Conservation (phyloP, 257 asterid species). For the Ballota nigra region DNA sequence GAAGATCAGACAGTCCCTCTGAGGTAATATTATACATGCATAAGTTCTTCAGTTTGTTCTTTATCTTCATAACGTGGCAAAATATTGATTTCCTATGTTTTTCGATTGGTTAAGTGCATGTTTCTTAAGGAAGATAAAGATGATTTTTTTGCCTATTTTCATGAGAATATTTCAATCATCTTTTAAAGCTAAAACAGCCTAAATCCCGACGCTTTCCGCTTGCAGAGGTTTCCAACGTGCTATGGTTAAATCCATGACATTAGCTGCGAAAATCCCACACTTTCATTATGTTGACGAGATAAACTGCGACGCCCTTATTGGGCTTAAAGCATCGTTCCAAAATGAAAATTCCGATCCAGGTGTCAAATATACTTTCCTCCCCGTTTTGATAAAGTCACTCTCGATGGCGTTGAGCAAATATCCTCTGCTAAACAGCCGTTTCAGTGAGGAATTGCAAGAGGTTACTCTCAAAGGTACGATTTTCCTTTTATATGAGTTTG, state of each 20-base stretch:
- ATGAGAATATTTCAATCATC: background rate
- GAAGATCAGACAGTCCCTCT: constrained; percentile 63
- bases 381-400: constrained; percentile 73
- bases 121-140: background rate
- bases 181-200: background rate
- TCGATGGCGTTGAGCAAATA: constrained; percentile 72
- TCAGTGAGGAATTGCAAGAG: constrained; percentile 68
- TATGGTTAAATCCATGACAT: constrained; percentile 85
- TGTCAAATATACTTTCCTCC: constrained; percentile 80
- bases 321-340: constrained; percentile 74
- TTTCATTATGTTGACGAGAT: constrained; percentile 92
- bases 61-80: background rate
- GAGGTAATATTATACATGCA: constrained; percentile 42
- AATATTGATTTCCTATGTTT: background rate
- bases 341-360: constrained; percentile 66
- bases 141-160: background rate
- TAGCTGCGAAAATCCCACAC: constrained; percentile 94
- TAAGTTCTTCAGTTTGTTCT: background rate
- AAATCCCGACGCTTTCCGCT: background rate
- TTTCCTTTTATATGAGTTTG: too few relatives aligned
- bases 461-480: constrained; percentile 74
- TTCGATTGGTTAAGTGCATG: background rate
- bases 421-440: constrained; percentile 87
- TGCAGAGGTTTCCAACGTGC: constrained; percentile 97
- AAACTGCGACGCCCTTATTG: constrained; percentile 67